phyloP scores from a whole-genome alignment of 257 asterid genomes.

The Petunia secreta region DNA sequence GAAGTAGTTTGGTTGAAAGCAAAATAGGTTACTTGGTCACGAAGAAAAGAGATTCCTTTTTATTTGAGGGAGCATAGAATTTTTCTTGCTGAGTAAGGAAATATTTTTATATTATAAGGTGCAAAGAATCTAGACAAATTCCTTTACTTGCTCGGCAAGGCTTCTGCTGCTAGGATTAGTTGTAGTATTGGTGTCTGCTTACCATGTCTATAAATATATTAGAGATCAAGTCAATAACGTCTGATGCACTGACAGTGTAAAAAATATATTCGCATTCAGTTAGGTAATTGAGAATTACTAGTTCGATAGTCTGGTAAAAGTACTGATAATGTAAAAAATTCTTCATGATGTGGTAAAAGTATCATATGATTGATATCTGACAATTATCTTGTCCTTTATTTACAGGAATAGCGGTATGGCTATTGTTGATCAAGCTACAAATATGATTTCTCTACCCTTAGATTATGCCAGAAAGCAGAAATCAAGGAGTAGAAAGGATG shows the following conservation, averaged over 20 bases:
- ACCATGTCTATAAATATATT: background rate
- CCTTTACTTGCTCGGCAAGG: background rate
- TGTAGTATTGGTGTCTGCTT: too few relatives aligned
- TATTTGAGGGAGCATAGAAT: background rate
- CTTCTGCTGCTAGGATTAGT: background rate
- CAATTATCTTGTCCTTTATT: background rate
- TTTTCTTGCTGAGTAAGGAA: background rate
- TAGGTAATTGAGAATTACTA: background rate
- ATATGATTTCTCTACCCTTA: conserved; percentile 22
- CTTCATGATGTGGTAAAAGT: too few relatives aligned
- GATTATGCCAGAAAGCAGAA: conserved; percentile 38
- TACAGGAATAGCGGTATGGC: conserved; percentile 29
- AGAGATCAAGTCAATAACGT: too few relatives aligned
- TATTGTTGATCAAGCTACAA: conserved; percentile 29
- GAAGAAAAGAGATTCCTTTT: background rate
- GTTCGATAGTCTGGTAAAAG: background rate
- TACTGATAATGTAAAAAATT: background rate
- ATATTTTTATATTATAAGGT: background rate
- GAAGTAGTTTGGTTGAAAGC: background rate
- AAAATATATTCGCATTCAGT: background rate
- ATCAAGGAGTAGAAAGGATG: conserved; percentile 35
- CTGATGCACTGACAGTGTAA: too few relatives aligned
- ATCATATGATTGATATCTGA: background rate
- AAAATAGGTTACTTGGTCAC: background rate
- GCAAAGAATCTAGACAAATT: background rate